Conservation (phyloP, 345 rosid genomes). For the Brassica napus region DNA sequence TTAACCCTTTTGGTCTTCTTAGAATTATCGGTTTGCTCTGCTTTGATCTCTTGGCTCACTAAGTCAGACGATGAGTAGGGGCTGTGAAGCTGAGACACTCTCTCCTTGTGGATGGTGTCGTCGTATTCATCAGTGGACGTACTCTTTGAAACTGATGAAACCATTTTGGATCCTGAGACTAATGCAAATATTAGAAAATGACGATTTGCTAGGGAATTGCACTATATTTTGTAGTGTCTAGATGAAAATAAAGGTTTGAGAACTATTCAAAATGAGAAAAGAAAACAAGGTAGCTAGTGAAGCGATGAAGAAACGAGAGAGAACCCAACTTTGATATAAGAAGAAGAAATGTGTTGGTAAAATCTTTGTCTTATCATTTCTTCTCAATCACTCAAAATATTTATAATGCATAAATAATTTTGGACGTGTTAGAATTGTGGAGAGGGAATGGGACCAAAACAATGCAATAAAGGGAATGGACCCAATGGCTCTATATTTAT, state of each 20-base stretch:
- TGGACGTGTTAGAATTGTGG: slow-evolving; percentile 14
- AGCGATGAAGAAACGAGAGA: slow-evolving; percentile 22
- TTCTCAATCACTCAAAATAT: slow-evolving; percentile 37
- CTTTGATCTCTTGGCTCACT: slow-evolving; percentile 4
- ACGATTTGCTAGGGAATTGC: neutral
- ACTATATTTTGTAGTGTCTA: neutral
- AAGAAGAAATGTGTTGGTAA: slow-evolving; percentile 8
- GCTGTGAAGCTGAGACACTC: neutral
- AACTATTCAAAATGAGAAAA: slow-evolving; percentile 26
- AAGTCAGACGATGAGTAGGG: slow-evolving; percentile 16
- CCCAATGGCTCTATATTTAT: slow-evolving; percentile 22
- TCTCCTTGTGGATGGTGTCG: slow-evolving; percentile 1
- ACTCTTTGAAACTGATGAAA: neutral
- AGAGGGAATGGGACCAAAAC: slow-evolving; percentile 31
- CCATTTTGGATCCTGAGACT: slow-evolving; percentile 34
- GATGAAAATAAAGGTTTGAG: neutral
- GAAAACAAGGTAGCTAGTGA: slow-evolving; percentile 15
- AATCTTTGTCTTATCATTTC: slow-evolving; percentile 13
- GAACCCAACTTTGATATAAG: neutral
- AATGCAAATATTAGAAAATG: neutral
- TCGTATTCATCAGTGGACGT: slow-evolving; percentile 3
- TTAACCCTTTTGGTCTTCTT: slow-evolving; percentile 46
- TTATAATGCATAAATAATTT: slow-evolving; percentile 36
- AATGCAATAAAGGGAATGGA: slow-evolving; percentile 39
- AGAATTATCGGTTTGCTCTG: slow-evolving; percentile 3